Base-by-base conservation (phyloP, 176 grass and related monocot genomes). In the Calamus simplicifolius region DNA sequence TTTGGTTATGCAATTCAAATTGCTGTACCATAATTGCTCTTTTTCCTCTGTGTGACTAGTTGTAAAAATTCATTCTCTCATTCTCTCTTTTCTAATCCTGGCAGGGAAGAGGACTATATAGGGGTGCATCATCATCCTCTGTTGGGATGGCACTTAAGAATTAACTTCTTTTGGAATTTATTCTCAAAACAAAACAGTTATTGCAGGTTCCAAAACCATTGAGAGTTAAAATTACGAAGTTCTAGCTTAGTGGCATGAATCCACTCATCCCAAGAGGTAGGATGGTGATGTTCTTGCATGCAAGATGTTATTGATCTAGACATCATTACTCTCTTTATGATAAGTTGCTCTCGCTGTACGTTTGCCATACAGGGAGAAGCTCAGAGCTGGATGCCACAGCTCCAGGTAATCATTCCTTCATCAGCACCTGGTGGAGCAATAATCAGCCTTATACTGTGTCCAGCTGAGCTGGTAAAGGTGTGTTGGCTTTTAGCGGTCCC, bases 121-220 rank as follows among this genome's bases (percentile, higher is more conserved):
- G 75, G 80, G 91, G 91, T 64, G 91, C 86, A 5, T 96, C 91
- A 58, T 90, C 91, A 80, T 87, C 91, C 58, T 96, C 90, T 76
- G 58, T 90, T 57, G 86, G 91, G 64, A 90, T 85, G 69, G 87
- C 91, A 66, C 49, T 90, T 68, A 86, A 96, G 77, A 96, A 86
- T 66, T 90, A 86, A 23, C 72, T 96, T 67, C 78, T 56, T 96
- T 96, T 77, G 91, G 91, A 58, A 87, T 80, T 31, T 96, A 96
- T 79, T 81, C 80, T 21, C 86, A 81, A 57, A 57, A 75, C 73
- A 31, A 96, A 96, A 76, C 75, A 81, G 56, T 69, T 87, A 70
- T 78, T 96, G 61, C 87, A 96, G 91, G 91, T 96, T 77, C 43
- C 57, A 26, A 55, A 23, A 18, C 35, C 8, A 23, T 43, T 21